Percentiles rank a stretch among this genome's conserved stretches.
These are phyloP conservation scores for Eimeria brunetti DNA, from an alignment of 169 alveolate genomes.

Conservation along the genomic window DNA sequence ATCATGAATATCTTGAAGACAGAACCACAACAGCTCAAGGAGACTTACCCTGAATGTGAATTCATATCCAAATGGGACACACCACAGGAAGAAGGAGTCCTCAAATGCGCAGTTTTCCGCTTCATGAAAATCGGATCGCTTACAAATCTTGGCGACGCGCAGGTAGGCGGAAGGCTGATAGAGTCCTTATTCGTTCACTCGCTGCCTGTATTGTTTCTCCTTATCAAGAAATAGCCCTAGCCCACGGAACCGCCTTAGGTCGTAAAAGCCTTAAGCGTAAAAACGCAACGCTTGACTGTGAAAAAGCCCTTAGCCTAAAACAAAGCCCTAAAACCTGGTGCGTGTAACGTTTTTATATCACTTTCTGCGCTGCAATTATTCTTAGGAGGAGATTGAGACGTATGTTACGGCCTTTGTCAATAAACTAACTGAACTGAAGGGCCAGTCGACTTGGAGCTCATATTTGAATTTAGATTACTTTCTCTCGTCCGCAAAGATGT, in stretches of 20 bases:
- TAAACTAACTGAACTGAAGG: constrained; percentile 27
- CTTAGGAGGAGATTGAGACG: constrained; percentile 7
- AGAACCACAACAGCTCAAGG: neutral
- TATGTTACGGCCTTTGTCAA: constrained; percentile 48
- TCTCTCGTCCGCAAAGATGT: constrained; percentile 19
- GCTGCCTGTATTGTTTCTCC: too few species aligned
- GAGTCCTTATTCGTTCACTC: too few species aligned
- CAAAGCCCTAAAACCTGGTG: too few species aligned
- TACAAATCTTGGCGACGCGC: neutral
- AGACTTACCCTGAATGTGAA: constrained; percentile 32
- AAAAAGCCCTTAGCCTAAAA: too few species aligned
- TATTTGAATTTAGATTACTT: constrained; percentile 48
- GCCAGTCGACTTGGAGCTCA: constrained; percentile 15
- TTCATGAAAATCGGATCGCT: constrained; percentile 65
- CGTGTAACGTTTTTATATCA: too few species aligned
- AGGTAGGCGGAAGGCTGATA: neutral
- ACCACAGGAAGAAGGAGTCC: neutral
- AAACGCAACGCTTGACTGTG: too few species aligned
- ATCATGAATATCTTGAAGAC: constrained; percentile 12
- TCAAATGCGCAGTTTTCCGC: constrained; percentile 71
- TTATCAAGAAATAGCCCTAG: too few species aligned
- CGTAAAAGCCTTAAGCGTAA: too few species aligned
- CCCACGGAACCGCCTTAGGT: too few species aligned
- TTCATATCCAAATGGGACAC: neutral
- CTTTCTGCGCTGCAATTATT: neutral